These are phyloP conservation scores for Hypoxylon rubiginosum DNA, from an alignment of 2,329 filamentous ascomycete species.

Conservation along the genomic window DNA sequence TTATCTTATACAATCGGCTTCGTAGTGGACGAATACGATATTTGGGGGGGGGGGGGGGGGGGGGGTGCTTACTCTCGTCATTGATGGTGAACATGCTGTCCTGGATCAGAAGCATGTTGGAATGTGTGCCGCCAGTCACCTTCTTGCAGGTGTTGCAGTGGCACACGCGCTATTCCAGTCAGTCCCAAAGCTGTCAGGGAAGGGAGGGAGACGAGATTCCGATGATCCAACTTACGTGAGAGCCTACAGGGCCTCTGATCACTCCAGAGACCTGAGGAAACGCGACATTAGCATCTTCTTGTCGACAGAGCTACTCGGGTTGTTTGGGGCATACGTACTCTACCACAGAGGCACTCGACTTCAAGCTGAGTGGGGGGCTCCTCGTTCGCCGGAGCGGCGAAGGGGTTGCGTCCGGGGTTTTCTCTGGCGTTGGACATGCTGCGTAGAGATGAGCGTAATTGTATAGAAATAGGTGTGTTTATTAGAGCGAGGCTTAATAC, in stretches of 20 bases:
- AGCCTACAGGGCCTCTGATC: background rate
- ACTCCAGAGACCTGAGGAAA: constrained; percentile 11
- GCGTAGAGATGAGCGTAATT: background rate
- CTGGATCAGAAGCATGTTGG: constrained; percentile 9
- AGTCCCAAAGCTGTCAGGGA: constrained; percentile 3
- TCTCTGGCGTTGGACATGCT: background rate
- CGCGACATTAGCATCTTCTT: constrained; percentile 8
- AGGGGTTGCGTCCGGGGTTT: too few species aligned
- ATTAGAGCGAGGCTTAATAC: background rate
- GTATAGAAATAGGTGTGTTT: too few species aligned
- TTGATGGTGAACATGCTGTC: background rate
- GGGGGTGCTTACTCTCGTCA: constrained; percentile 14
- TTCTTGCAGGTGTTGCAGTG: constrained; percentile 32
- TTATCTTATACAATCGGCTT: background rate
- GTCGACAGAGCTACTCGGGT: background rate
- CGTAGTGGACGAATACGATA: background rate
- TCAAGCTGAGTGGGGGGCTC: background rate
- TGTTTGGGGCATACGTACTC: constrained; percentile 18
- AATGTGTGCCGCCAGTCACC: constrained; percentile 25
- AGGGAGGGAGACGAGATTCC: background rate
- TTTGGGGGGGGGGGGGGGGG: background rate
- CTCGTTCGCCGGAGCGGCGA: too few species aligned
- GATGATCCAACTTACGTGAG: constrained; percentile 21
- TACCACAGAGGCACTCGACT: constrained; percentile 26
- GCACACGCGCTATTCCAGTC: constrained; percentile 32